Evolutionary conservation across 148 eudicot genomes (phyloP).

Genomic region (Pouteria glomerata): DNA sequence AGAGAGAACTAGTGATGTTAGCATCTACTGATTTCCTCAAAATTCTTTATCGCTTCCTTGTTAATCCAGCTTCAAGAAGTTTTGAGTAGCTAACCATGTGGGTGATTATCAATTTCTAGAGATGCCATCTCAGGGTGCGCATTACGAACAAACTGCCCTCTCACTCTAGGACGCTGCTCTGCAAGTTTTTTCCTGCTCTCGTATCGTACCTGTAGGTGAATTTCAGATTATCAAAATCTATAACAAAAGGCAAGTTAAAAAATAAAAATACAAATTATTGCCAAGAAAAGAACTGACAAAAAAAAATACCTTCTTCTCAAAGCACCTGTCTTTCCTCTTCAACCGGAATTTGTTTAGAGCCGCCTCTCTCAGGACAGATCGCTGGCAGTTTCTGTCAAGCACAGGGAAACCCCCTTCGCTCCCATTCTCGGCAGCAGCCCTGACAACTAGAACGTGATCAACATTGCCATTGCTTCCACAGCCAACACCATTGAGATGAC

Average conservation of each 20-base stretch:
- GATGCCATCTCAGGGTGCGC: constrained; percentile 44
- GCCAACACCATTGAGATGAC: constrained; percentile 29
- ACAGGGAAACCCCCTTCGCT: constrained; percentile 24
- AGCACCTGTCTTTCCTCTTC: constrained; percentile 95
- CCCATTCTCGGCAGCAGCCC: constrained; percentile 29
- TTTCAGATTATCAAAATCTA: constrained; percentile 5
- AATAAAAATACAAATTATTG: neutral
- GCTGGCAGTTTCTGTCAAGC: constrained; percentile 31
- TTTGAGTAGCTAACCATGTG: constrained; percentile 13
- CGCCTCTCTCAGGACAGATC: constrained; percentile 62
- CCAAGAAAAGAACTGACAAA: neutral
- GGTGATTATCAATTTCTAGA: constrained; percentile 23
- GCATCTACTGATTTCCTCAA: constrained; percentile 4
- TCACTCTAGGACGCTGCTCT: constrained; percentile 89
- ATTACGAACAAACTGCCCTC: constrained; percentile 97
- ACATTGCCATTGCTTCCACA: constrained; percentile 32
- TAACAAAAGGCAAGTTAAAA: neutral
- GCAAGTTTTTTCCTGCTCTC: constrained; percentile 93
- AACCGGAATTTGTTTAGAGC: constrained; percentile 79
- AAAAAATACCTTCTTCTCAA: constrained; percentile 73
- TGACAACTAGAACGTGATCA: constrained; percentile 15
- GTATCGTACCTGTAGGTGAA: constrained; percentile 64
- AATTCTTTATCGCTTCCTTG: neutral
- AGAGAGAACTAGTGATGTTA: constrained; percentile 4
- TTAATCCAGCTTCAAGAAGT: constrained; percentile 3